Conservation (phyloP, 345 rosid genomes). For the Ceriops tagal region DNA sequence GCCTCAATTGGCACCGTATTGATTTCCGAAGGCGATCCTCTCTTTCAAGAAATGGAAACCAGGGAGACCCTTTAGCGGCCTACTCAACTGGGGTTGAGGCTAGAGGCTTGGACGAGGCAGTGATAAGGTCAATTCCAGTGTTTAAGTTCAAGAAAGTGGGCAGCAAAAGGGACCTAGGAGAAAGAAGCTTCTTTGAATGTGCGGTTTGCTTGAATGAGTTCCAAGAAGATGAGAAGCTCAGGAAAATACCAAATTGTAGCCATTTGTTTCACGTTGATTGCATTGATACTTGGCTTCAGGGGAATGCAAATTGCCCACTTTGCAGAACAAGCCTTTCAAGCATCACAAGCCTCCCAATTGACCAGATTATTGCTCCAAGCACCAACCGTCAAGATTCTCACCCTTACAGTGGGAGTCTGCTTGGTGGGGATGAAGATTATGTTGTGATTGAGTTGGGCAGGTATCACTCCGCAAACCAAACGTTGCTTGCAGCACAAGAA, state of each 20-base stretch:
- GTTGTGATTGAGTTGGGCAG: conserved; percentile 68
- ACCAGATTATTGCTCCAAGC: conserved; percentile 40
- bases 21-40: conserved; percentile 60
- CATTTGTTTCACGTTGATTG: conserved; percentile 92
- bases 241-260: conserved; percentile 63
- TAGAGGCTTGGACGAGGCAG: conserved; percentile 76
- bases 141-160: conserved; percentile 56
- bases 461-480: conserved; percentile 22
- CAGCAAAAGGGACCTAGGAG: conserved; percentile 33
- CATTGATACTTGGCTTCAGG: conserved; percentile 92
- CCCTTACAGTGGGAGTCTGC: conserved; percentile 20
- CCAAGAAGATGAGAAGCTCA: conserved; percentile 70
- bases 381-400: conserved; percentile 44
- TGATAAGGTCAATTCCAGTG: conserved; percentile 76
- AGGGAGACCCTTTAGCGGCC: conserved; percentile 45
- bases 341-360: conserved; percentile 25
- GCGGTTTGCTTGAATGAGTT: conserved; percentile 85
- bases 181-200: conserved; percentile 49
- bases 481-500: conserved; percentile 42
- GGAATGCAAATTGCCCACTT: conserved; percentile 81
- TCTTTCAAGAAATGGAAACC: conserved; percentile 42
- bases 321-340: conserved; percentile 75
- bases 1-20: conserved; percentile 76
- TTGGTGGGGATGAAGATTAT: conserved; percentile 53
- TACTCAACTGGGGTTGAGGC: conserved; percentile 36